A percentile compares a stretch with the other conserved stretches of the same genome.
Conservation (phyloP, 768 basidiomycete species). For the Leccinum broughii region DNA sequence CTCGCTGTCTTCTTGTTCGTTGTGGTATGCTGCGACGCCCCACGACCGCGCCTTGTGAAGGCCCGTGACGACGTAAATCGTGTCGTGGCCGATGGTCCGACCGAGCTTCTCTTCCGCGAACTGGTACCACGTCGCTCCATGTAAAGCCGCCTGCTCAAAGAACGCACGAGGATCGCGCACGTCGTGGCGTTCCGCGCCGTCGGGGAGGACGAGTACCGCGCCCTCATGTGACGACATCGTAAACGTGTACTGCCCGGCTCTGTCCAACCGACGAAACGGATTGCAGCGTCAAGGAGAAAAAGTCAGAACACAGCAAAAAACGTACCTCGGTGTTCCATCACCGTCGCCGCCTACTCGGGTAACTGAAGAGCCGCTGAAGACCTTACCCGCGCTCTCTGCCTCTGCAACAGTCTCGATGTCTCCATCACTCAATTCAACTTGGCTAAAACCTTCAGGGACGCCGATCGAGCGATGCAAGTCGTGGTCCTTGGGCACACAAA, state of each 20-base stretch:
- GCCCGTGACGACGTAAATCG: conserved; percentile 36
- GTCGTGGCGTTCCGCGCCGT: conserved; percentile 32
- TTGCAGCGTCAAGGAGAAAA: neutral
- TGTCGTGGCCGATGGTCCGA: conserved; percentile 30
- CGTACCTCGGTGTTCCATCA: neutral
- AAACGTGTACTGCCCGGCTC: conserved; percentile 15
- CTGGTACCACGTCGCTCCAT: conserved; percentile 35
- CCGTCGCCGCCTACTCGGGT: conserved; percentile 2
- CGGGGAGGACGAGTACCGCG: conserved; percentile 35
- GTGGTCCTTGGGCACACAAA: conserved; percentile 37
- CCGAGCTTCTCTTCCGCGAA: conserved; percentile 29
- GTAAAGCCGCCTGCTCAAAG: conserved; percentile 24
- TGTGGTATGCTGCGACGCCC: conserved; percentile 28
- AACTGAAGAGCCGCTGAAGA: conserved; percentile 15
- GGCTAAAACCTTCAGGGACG: conserved; percentile 33
- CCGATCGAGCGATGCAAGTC: conserved; percentile 10
- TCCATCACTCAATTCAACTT: conserved; percentile 20
- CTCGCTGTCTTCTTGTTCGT: conserved; percentile 2
- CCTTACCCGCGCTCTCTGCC: conserved; percentile 14
- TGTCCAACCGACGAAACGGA: neutral
- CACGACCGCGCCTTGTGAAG: conserved; percentile 30
- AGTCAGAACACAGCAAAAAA: neutral
- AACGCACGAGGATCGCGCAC: conserved; percentile 29
- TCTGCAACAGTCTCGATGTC: conserved; percentile 16
- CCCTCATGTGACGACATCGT: conserved; percentile 28